Conservation (phyloP, 2,329 filamentous ascomycete genomes). For the Cordyceps cicadae region DNA sequence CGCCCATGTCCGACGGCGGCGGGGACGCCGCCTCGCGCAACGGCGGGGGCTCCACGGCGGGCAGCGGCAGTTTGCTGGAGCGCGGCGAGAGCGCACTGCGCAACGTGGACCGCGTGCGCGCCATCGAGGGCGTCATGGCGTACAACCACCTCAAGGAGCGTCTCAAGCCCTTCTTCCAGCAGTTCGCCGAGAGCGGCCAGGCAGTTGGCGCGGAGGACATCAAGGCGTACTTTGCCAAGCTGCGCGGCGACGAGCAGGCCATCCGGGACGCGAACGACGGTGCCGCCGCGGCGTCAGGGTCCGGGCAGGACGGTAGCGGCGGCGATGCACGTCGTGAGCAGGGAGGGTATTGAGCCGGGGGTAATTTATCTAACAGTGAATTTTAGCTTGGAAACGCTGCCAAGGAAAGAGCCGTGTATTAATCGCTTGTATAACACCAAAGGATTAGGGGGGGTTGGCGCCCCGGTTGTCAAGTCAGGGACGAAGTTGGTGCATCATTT, state of each 20-base stretch:
- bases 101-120: conserved; percentile 84
- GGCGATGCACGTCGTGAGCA: conserved; percentile 40
- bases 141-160: conserved; percentile 96
- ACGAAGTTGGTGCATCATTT: neutral
- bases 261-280: conserved; percentile 55
- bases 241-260: conserved; percentile 76
- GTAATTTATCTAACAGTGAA: neutral
- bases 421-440: neutral
- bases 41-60: conserved; percentile 44
- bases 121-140: conserved; percentile 95
- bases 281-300: conserved; percentile 31
- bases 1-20: conserved; percentile 65
- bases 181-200: conserved; percentile 85
- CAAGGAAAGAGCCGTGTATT: neutral
- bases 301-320: conserved; percentile 21
- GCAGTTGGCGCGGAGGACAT: conserved; percentile 91
- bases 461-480: neutral
- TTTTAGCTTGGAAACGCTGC: neutral
- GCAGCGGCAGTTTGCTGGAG: conserved; percentile 77
- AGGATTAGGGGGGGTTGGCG: neutral
- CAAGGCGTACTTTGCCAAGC: conserved; percentile 89
- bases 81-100: conserved; percentile 86
- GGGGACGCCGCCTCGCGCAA: conserved; percentile 36
- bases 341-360: conserved; percentile 40
- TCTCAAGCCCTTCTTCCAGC: conserved; percentile 87